phyloP scores from a whole-genome alignment of 2,329 filamentous ascomycete species.

The Aureobasidium subglaciale region DNA sequence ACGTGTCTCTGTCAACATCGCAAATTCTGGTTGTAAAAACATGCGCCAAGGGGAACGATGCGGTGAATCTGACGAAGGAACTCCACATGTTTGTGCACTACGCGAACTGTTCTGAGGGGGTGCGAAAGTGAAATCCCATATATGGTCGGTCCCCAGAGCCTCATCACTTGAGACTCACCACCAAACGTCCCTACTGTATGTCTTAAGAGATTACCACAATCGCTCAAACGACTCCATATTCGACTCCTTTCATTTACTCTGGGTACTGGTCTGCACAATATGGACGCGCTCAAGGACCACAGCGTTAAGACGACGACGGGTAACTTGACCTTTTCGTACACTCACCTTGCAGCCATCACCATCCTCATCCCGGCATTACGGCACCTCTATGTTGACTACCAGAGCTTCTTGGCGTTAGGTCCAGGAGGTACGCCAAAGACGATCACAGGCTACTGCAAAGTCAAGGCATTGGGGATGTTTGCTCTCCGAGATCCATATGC shows the following conservation, averaged over 20 bases:
- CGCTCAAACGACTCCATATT: too few relatives aligned
- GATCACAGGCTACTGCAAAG: slow-evolving; percentile 62
- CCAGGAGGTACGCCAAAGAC: slow-evolving; percentile 75
- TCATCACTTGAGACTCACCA: neutral
- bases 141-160: slow-evolving; percentile 1
- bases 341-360: slow-evolving; percentile 28
- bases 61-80: slow-evolving; percentile 3
- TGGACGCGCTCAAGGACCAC: neutral
- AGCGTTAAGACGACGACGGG: neutral
- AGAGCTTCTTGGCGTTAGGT: slow-evolving; percentile 67
- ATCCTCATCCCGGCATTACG: slow-evolving; percentile 28
- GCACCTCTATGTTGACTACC: slow-evolving; percentile 61
- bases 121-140: neutral
- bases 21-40: neutral
- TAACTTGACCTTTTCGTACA: neutral
- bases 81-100: slow-evolving; percentile 2
- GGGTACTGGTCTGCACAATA: neutral
- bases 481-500: slow-evolving; percentile 62
- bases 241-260: too few relatives aligned
- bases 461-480: slow-evolving; percentile 66
- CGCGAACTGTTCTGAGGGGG: neutral
- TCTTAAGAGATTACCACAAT: too few relatives aligned
- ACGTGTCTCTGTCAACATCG: neutral
- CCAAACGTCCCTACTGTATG: too few relatives aligned
- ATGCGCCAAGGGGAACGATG: slow-evolving; percentile 3